Conservation (phyloP, 768 basidiomycete species). For the Lentinula edodes region DNA sequence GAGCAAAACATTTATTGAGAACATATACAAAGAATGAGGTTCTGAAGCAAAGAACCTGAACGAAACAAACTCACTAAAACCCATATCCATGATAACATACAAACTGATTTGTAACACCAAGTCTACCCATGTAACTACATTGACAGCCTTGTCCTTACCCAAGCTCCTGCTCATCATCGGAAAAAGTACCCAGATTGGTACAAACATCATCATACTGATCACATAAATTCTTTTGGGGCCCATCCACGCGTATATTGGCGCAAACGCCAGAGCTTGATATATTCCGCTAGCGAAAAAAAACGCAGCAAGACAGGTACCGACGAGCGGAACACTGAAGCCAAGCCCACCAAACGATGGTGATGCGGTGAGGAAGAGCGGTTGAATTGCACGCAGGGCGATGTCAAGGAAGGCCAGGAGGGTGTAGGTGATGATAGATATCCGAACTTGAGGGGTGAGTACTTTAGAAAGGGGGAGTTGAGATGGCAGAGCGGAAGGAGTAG, state of each 20-base stretch:
- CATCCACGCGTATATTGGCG: constrained; percentile 38
- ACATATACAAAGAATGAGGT: background rate
- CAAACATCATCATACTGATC: constrained; percentile 30
- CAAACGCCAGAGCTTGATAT: constrained; percentile 33
- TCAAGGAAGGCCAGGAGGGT: constrained; percentile 11
- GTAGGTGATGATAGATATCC: constrained; percentile 2
- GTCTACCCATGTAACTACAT: constrained; percentile 21
- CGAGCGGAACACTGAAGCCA: constrained; percentile 43
- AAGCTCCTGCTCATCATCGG: constrained; percentile 47
- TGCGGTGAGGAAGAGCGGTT: constrained; percentile 54
- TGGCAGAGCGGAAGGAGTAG: background rate
- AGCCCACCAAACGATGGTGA: constrained; percentile 53
- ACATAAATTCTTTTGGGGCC: constrained; percentile 52
- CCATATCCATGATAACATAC: constrained; percentile 24
- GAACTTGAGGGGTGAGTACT: constrained; percentile 6
- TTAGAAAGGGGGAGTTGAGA: background rate
- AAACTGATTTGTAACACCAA: constrained; percentile 22
- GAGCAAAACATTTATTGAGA: background rate
- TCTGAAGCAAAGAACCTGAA: background rate
- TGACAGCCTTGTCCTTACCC: constrained; percentile 15
- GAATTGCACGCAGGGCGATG: constrained; percentile 24
- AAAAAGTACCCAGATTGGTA: constrained; percentile 42
- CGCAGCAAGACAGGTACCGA: constrained; percentile 48
- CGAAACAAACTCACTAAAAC: constrained; percentile 21
- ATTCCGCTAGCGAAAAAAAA: constrained; percentile 50